phyloP scores from a whole-genome alignment of 495 filamentous ascomycete genomes.

The Xylaria telfairii region DNA sequence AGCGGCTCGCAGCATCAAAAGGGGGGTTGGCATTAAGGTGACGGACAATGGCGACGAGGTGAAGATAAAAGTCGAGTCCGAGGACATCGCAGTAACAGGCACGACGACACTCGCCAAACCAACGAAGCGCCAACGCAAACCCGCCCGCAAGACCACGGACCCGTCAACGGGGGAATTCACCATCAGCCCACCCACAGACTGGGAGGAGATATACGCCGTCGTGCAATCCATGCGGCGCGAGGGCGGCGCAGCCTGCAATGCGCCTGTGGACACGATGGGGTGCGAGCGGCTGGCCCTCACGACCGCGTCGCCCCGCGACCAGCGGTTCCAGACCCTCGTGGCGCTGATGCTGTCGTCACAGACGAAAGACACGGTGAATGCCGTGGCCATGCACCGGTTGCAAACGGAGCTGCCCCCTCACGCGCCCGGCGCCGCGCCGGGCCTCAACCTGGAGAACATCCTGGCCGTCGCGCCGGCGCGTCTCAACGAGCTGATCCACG shows the following conservation, averaged over 20 bases:
- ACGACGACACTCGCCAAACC: constrained; percentile 27
- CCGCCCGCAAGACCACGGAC: constrained; percentile 67
- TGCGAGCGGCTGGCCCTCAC: constrained; percentile 77
- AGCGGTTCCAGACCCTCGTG: constrained; percentile 88
- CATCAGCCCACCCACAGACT: constrained; percentile 74
- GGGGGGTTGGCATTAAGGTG: constrained; percentile 22
- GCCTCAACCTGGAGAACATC: constrained; percentile 79
- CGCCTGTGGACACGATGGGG: constrained; percentile 97
- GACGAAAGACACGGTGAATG: constrained; percentile 94
- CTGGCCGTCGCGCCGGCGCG: constrained; percentile 69
- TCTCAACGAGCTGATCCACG: constrained; percentile 80
- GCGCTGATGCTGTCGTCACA: constrained; percentile 96
- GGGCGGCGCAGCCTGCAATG: constrained; percentile 64
- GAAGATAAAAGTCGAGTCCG: constrained; percentile 19
- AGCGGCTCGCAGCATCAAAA: constrained; percentile 30
- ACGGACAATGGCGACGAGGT: constrained; percentile 16
- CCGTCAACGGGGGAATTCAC: constrained; percentile 59
- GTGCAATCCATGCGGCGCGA: constrained; percentile 79
- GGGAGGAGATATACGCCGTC: constrained; percentile 81
- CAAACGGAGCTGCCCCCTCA: constrained; percentile 69
- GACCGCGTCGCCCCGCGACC: constrained; percentile 62
- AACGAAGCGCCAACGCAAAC: constrained; percentile 60
- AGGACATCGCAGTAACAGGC: constrained; percentile 14
- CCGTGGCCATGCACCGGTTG: constrained; percentile 79
- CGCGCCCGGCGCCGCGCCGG: constrained; percentile 40